Evolutionary conservation across 805 yeast species (phyloP).

Genomic region (Yamadazyma akitaensis): DNA sequence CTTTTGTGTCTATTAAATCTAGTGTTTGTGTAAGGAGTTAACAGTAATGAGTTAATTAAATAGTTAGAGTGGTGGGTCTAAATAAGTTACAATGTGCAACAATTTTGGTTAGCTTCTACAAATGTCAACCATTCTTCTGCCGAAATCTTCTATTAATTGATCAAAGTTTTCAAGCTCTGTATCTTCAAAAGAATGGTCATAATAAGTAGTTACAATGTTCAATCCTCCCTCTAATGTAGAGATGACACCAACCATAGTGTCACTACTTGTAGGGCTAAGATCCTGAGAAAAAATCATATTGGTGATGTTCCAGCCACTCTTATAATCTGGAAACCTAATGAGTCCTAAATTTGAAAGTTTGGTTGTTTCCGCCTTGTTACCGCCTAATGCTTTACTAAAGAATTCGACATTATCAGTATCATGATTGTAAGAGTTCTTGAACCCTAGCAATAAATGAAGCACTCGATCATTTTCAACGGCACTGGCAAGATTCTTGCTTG

Average conservation of each 20-base stretch:
- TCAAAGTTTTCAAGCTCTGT: conserved; percentile 22
- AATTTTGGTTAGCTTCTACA: background rate
- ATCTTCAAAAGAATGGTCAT: conserved; percentile 26
- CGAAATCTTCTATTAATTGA: conserved; percentile 18
- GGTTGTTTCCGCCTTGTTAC: conserved; percentile 27
- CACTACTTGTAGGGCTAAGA: conserved; percentile 30
- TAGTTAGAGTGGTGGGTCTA: too few species aligned
- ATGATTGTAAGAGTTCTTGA: conserved; percentile 15
- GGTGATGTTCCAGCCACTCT: conserved; percentile 24
- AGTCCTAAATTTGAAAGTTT: conserved; percentile 39
- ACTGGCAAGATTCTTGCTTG: conserved; percentile 18
- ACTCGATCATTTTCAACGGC: conserved; percentile 21
- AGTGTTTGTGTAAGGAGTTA: background rate
- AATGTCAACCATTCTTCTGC: conserved; percentile 16
- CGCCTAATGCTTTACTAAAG: conserved; percentile 22
- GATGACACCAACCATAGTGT: conserved; percentile 32
- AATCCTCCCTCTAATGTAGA: conserved; percentile 31
- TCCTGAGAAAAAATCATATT: conserved; percentile 37
- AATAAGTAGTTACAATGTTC: conserved; percentile 31
- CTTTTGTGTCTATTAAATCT: background rate
- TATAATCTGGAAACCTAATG: conserved; percentile 20
- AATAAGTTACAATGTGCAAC: background rate
- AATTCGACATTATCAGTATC: conserved; percentile 14
- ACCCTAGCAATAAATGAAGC: conserved; percentile 20
- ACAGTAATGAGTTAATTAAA: background rate